phyloP scores from a whole-genome alignment of 2,329 filamentous ascomycete genomes.

The Calonectria crousiana region DNA sequence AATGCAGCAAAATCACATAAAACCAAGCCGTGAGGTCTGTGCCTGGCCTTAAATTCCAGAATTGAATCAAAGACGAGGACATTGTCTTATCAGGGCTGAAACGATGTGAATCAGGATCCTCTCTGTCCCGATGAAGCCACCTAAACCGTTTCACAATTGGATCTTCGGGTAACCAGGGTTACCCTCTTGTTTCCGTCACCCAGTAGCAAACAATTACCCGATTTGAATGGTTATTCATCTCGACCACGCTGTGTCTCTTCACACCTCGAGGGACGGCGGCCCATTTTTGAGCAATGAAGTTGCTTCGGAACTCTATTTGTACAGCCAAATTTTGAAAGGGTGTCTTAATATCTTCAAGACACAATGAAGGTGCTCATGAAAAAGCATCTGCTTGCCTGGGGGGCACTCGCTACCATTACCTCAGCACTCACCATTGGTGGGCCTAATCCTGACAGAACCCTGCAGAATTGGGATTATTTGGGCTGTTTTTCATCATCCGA shows the following conservation, averaged over 20 bases:
- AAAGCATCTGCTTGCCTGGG: background rate
- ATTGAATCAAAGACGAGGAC: background rate
- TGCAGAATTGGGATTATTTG: background rate
- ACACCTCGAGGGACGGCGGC: too few relatives aligned
- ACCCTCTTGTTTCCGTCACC: background rate
- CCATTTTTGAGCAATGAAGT: background rate
- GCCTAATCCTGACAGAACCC: background rate
- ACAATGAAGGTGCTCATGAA: background rate
- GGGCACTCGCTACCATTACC: background rate
- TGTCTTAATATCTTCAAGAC: background rate
- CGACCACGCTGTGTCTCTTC: background rate
- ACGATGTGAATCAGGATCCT: background rate
- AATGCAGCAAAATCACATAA: too few relatives aligned
- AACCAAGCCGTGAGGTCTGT: too few relatives aligned
- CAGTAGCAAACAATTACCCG: background rate
- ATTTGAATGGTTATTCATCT: background rate
- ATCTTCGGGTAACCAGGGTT: background rate
- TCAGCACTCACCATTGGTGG: background rate
- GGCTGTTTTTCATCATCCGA: background rate
- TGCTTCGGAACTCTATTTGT: background rate
- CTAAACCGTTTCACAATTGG: background rate
- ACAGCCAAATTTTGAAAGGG: too few relatives aligned
- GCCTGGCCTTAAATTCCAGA: too few relatives aligned
- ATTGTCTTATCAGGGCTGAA: background rate
- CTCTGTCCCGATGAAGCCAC: background rate